phyloP scores from a whole-genome alignment of 2,329 filamentous ascomycete species.

The Orbilia javanica region DNA sequence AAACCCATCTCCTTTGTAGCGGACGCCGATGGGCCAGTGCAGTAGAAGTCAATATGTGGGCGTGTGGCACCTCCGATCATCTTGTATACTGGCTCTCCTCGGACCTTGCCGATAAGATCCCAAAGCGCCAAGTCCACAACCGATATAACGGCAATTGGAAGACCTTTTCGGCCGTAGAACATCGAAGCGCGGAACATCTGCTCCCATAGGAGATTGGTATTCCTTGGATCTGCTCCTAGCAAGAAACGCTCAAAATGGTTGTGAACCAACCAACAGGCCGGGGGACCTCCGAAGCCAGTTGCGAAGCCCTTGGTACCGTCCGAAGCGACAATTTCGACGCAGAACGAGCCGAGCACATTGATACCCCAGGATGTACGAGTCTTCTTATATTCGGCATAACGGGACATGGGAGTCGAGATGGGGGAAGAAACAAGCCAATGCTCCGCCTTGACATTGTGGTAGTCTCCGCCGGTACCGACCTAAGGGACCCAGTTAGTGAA shows the following conservation, averaged over 20 bases:
- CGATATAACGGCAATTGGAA: slow-evolving; percentile 90
- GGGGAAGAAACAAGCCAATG: slow-evolving; percentile 87
- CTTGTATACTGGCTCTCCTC: slow-evolving; percentile 93
- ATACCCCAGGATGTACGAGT: slow-evolving; percentile 95
- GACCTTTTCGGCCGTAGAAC: slow-evolving; percentile 95
- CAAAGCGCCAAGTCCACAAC: slow-evolving; percentile 93
- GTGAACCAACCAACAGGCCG: slow-evolving; percentile 92
- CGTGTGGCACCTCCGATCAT: slow-evolving; percentile 91
- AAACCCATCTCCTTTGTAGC: slow-evolving; percentile 89
- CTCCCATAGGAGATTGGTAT: slow-evolving; percentile 92
- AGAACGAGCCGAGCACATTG: slow-evolving; percentile 92
- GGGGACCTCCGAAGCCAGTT: slow-evolving; percentile 92
- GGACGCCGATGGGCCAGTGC: slow-evolving; percentile 86
- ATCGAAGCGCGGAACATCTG: slow-evolving; percentile 96
- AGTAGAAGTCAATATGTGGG: slow-evolving; percentile 89
- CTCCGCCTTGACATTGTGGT: slow-evolving; percentile 87
- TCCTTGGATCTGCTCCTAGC: slow-evolving; percentile 86
- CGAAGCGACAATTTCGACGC: slow-evolving; percentile 86
- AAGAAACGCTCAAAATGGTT: slow-evolving; percentile 95
- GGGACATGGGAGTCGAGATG: slow-evolving; percentile 91
- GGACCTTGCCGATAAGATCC: slow-evolving; percentile 91
- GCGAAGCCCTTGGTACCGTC: slow-evolving; percentile 95
- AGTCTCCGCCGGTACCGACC: slow-evolving; percentile 76
- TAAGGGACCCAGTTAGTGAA: not conserved
- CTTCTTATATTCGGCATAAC: slow-evolving; percentile 87